Conservation (phyloP, 345 rosid species). For the Pseudoturritis turrita region DNA sequence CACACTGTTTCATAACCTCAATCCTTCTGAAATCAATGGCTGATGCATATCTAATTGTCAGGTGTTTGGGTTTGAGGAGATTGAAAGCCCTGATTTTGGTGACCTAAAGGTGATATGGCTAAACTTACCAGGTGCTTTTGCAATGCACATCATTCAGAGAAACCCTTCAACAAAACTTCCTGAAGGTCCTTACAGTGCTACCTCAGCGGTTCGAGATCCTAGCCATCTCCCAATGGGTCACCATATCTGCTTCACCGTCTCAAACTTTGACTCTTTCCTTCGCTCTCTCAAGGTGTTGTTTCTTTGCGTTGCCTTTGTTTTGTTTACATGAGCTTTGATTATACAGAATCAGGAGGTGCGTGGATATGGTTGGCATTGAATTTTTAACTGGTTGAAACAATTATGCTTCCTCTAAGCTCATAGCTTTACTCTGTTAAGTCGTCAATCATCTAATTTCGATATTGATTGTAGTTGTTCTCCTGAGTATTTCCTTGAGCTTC, state of each 20-base stretch:
- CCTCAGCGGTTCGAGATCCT: conserved; percentile 53
- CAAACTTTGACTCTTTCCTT: conserved; percentile 69
- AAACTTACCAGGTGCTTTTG: conserved; percentile 53
- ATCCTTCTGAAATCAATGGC: not conserved
- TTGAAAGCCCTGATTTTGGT: conserved; percentile 63
- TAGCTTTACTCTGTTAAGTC: not conserved
- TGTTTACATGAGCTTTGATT: not conserved
- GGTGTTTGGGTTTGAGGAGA: conserved; percentile 82
- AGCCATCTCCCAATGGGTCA: conserved; percentile 75
- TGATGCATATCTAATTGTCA: conserved; percentile 10
- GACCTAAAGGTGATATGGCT: conserved; percentile 80
- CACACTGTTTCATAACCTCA: not conserved
- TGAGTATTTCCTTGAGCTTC: not conserved
- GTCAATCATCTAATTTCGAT: not conserved
- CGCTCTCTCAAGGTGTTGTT: conserved; percentile 54
- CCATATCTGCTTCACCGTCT: conserved; percentile 74
- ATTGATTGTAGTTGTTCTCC: not conserved
- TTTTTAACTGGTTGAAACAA: not conserved
- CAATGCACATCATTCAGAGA: conserved; percentile 76
- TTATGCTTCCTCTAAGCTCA: not conserved
- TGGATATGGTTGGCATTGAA: not conserved
- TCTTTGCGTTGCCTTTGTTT: not conserved
- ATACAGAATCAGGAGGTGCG: not conserved
- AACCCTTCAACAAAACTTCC: conserved; percentile 63
- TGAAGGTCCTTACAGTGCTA: conserved; percentile 77